phyloP scores from a whole-genome alignment of 148 eudicot species.

The Spergularia marina region DNA sequence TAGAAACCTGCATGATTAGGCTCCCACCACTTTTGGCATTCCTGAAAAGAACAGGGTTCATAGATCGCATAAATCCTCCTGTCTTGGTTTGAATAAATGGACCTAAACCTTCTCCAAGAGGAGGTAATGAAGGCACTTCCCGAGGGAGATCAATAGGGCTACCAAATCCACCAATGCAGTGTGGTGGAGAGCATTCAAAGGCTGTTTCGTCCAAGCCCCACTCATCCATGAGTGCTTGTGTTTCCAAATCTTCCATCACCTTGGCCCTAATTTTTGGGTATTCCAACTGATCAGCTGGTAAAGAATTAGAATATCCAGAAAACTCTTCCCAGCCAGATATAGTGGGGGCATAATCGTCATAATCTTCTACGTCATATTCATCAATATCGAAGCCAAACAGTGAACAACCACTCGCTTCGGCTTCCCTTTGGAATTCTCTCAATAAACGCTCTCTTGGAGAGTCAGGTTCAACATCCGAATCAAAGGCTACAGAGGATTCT shows the following conservation, averaged over 20 bases:
- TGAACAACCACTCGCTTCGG: constrained; percentile 38
- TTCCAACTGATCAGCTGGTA: constrained; percentile 30
- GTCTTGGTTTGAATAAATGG: constrained; percentile 48
- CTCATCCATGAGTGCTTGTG: constrained; percentile 67
- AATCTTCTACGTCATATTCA: constrained; percentile 39
- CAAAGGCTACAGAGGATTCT: constrained; percentile 29
- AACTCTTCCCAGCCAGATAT: constrained; percentile 31
- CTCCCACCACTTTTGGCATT: constrained; percentile 59
- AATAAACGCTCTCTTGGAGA: constrained; percentile 67
- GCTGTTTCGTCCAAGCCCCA: constrained; percentile 63
- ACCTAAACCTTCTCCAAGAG: constrained; percentile 53
- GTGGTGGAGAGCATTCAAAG: constrained; percentile 53
- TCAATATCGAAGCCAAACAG: constrained; percentile 39
- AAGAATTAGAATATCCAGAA: constrained; percentile 37
- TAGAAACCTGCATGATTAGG: constrained; percentile 67
- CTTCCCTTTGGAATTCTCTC: constrained; percentile 57
- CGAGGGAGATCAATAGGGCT: constrained; percentile 52
- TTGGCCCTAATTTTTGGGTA: constrained; percentile 52
- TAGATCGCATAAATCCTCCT: constrained; percentile 62
- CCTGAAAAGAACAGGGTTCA: constrained; percentile 53
- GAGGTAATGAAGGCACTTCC: constrained; percentile 39
- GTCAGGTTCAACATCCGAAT: constrained; percentile 46
- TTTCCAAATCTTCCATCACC: constrained; percentile 66
- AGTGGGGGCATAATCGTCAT: constrained; percentile 31
- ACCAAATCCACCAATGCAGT: constrained; percentile 53